Conservation (phyloP, 176 grass and related monocot genomes). For the Oryza meridionalis region DNA sequence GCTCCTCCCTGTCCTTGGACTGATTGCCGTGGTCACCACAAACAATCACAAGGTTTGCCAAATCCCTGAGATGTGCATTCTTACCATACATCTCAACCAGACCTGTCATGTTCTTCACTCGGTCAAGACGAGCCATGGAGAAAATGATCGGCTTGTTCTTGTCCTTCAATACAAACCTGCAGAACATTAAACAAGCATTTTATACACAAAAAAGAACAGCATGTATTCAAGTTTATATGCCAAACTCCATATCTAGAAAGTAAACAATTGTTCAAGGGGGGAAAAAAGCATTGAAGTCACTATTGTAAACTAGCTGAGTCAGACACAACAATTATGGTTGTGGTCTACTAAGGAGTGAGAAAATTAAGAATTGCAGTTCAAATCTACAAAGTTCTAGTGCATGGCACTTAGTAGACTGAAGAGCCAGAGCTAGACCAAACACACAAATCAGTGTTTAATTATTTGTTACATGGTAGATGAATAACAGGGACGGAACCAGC, state of each 20-base stretch:
- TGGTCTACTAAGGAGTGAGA: background rate
- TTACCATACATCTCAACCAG: slow-evolving; percentile 93
- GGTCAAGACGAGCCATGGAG: slow-evolving; percentile 96
- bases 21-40: slow-evolving; percentile 96
- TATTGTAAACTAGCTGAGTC: background rate
- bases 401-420: background rate
- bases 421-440: slow-evolving; percentile 2
- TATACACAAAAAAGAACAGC: background rate
- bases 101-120: slow-evolving; percentile 97
- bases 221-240: background rate
- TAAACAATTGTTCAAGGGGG: background rate
- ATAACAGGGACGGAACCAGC: background rate
- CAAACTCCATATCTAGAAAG: background rate
- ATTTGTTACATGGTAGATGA: slow-evolving; percentile 1
- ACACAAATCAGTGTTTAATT: background rate
- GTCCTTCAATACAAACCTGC: slow-evolving; percentile 82
- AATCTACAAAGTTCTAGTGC: background rate
- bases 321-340: background rate
- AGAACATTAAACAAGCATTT: background rate
- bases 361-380: background rate
- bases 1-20: slow-evolving; percentile 93
- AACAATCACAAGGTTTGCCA: slow-evolving; percentile 95
- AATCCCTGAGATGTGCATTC: slow-evolving; percentile 73
- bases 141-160: slow-evolving; percentile 92
- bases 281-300: slow-evolving; percentile 7